A percentile compares a stretch with the other conserved stretches of the same genome.
Conservation (phyloP, 129 eudicot species). For the Heracleum sosnowskyi region DNA sequence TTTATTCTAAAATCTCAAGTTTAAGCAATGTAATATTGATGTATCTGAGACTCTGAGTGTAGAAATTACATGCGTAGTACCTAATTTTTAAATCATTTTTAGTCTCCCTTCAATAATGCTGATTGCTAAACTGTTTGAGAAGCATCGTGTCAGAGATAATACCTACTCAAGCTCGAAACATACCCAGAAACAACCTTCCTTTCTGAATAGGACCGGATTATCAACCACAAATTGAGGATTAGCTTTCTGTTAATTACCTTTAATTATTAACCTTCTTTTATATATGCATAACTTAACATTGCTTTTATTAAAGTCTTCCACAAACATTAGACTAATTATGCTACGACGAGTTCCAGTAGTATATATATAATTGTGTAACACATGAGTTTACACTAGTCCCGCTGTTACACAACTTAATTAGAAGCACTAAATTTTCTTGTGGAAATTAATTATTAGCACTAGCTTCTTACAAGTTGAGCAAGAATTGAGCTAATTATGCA, state of each 20-base stretch:
- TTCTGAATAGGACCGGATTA: neutral
- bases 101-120: neutral
- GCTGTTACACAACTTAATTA: neutral
- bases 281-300: neutral
- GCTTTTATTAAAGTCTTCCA: neutral
- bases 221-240: neutral
- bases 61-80: neutral
- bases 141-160: neutral
- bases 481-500: neutral
- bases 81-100: neutral
- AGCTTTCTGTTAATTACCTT: neutral
- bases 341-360: neutral
- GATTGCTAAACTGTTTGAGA: neutral
- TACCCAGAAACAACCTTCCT: neutral
- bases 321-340: neutral
- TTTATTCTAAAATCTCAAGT: neutral
- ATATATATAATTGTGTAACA: no score
- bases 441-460: neutral
- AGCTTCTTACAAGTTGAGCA: neutral
- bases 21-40: no score
- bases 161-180: neutral
- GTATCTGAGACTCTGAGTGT: no score
- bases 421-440: neutral
- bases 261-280: neutral
- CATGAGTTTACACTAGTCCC: neutral